Conservation (phyloP, 306 rosid genomes). For the Echinosophora koreensis region DNA sequence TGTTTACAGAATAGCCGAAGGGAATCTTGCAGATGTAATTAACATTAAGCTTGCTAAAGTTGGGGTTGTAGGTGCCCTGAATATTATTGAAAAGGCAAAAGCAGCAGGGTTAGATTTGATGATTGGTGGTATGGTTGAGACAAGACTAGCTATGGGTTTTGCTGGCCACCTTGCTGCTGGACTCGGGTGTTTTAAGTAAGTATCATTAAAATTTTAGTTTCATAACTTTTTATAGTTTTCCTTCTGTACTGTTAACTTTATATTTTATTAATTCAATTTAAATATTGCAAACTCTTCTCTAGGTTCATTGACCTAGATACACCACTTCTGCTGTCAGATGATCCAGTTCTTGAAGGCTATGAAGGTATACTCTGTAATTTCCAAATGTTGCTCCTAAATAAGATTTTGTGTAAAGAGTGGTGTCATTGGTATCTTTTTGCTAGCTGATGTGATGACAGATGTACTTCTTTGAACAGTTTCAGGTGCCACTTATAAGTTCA, state of each 20-base stretch:
- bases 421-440: conserved; percentile 8
- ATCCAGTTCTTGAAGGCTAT: conserved; percentile 90
- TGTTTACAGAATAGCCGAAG: conserved; percentile 74
- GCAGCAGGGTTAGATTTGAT: conserved; percentile 71
- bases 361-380: conserved; percentile 62
- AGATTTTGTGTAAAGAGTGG: conserved; percentile 17
- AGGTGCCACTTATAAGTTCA: conserved; percentile 77
- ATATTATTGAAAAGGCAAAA: conserved; percentile 73
- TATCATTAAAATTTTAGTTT: not conserved
- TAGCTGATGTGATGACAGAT: conserved; percentile 8
- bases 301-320: conserved; percentile 91
- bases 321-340: conserved; percentile 75
- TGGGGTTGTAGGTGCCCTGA: conserved; percentile 86
- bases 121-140: conserved; percentile 98
- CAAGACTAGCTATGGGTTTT: conserved; percentile 92
- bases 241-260: not conserved
- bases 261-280: not conserved
- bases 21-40: conserved; percentile 76
- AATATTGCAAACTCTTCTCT: conserved; percentile 38
- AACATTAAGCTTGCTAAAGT: conserved; percentile 92
- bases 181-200: conserved; percentile 82
- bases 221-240: conserved; percentile 2
- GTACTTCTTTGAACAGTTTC: conserved; percentile 58
- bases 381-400: not conserved
- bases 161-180: conserved; percentile 96